Evolutionary conservation across 1,139 yeast species (phyloP).

Genomic region (Zhuliangozyma blackwelliae): DNA sequence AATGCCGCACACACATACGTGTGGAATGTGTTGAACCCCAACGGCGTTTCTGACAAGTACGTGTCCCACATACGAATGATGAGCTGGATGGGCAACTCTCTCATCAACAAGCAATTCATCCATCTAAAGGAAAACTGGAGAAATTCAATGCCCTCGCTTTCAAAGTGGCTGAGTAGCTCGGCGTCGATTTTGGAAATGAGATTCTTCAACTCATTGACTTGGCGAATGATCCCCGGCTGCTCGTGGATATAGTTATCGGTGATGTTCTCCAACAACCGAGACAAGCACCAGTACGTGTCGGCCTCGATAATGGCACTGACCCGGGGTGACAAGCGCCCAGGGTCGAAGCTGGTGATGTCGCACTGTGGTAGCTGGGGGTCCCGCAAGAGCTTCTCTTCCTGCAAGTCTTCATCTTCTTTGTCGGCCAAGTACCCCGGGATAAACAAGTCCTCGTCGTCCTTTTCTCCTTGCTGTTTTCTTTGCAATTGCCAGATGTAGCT

Average conservation of each 20-base stretch:
- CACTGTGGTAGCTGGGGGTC: conserved; percentile 23
- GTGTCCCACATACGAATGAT: conserved; percentile 98
- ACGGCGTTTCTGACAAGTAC: conserved; percentile 79
- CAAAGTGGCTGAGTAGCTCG: conserved; percentile 69
- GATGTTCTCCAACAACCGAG: conserved; percentile 84
- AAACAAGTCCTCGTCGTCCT: conserved; percentile 23
- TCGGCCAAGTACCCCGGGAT: conserved; percentile 30
- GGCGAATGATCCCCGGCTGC: conserved; percentile 94
- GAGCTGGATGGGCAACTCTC: conserved; percentile 75
- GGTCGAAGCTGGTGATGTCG: conserved; percentile 51
- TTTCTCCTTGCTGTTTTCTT: conserved; percentile 14
- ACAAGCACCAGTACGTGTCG: conserved; percentile 94
- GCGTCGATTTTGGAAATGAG: conserved; percentile 77
- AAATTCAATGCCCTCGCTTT: conserved; percentile 79
- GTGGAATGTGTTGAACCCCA: conserved; percentile 90
- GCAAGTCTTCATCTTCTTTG: conserved; percentile 22
- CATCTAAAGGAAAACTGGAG: conserved; percentile 94
- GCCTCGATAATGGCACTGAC: conserved; percentile 61
- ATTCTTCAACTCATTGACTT: conserved; percentile 75
- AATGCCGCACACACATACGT: conserved; percentile 99
- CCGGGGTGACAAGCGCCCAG: conserved; percentile 53
- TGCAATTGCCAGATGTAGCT: conserved; percentile 58
- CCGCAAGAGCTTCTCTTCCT: conserved; percentile 23
- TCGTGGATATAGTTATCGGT: conserved; percentile 97
- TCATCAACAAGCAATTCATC: conserved; percentile 97